These are phyloP conservation scores for Pseudogymnoascus sp. DNA, from an alignment of 2,329 filamentous ascomycete genomes.

Conservation along the genomic window DNA sequence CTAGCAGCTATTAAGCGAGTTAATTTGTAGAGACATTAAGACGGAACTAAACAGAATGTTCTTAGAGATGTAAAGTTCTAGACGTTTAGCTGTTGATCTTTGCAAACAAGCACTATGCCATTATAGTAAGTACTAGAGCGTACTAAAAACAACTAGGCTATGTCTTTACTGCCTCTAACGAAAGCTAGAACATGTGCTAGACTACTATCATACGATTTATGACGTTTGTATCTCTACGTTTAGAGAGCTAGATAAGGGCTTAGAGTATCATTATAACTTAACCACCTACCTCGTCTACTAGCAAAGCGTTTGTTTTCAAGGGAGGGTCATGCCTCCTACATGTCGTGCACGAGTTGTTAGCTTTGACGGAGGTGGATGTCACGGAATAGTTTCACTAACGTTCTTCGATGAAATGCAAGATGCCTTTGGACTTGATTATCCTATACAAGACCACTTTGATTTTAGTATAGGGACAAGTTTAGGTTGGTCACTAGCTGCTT, in stretches of 20 bases:
- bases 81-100: slow-evolving; percentile 11
- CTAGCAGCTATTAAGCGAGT: slow-evolving; percentile 12
- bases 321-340: slow-evolving; percentile 28
- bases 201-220: slow-evolving; percentile 30
- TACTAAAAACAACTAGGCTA: slow-evolving; percentile 10
- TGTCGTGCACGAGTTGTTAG: slow-evolving; percentile 28
- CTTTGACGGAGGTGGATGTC: slow-evolving; percentile 30
- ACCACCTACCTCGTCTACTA: slow-evolving; percentile 26
- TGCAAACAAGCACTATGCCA: slow-evolving; percentile 11
- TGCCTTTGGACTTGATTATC: slow-evolving; percentile 15
- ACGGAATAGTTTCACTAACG: slow-evolving; percentile 21
- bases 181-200: slow-evolving; percentile 19
- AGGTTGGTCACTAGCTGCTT: slow-evolving; percentile 14
- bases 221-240: slow-evolving; percentile 28
- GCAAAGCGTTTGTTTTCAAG: slow-evolving; percentile 13
- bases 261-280: slow-evolving; percentile 23
- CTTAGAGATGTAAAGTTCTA: slow-evolving; percentile 13
- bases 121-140: slow-evolving; percentile 11
- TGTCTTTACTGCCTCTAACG: slow-evolving; percentile 15
- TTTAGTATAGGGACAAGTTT: slow-evolving; percentile 22
- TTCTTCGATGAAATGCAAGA: slow-evolving; percentile 20
- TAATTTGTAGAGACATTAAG: slow-evolving; percentile 15
- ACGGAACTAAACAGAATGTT: slow-evolving; percentile 15
- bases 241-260: slow-evolving; percentile 16
- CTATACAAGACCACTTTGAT: slow-evolving; percentile 23